Base-by-base conservation (phyloP, 1,284 basidiomycete genomes). In the Trichosporon ovoides region DNA sequence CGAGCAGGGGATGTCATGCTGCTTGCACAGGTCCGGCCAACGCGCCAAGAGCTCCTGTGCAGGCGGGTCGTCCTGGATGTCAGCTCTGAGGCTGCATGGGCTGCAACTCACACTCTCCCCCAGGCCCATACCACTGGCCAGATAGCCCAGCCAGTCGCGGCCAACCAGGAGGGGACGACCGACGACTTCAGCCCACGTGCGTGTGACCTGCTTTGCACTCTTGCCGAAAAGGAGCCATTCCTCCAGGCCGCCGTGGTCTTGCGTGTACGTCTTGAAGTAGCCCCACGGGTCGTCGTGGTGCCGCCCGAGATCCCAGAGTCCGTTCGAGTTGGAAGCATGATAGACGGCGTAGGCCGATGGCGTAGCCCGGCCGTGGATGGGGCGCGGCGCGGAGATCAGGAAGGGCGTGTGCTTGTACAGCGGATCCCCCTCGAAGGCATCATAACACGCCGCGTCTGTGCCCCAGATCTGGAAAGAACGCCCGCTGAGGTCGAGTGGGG, bases 371-470 rank as follows among this genome's bases (percentile, higher is more conserved):
- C 68, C 65, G 6, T 54, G 67, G 16, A 64, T 54, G 13, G 63
- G 55, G 31, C 59, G 60, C 4, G 72, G 71, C 1, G 69, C 50
- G 18, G 72, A 73, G 58, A 80, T 70, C 38, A 80, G 67, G 67
- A 75, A 79, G 0, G 78, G 78, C 0, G 77, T 78, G 59, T 80
- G 77, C 66, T 80, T 80, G 72, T 80, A 79, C 50, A 78, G 69
- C 52, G 78, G 78, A 58, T 79, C 78, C 16, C 74, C 68, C 35
- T 69, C 64, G 59, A 73, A 78, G 1, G 77, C 69, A 59, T 79
- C 77, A 66, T 80, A 79, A 36, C 68, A 67, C 1, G 77, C 77
- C 7, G 77, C 71, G 55, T 79, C 77, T 2, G 72, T 72, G 5
- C 74, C 75, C 34, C 68, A 65, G 36, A 77, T 63, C 49, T 65